Evolutionary conservation across 2,329 filamentous ascomycete genomes (phyloP).

Genomic region (Paraphaeosphaeria minitans): DNA sequence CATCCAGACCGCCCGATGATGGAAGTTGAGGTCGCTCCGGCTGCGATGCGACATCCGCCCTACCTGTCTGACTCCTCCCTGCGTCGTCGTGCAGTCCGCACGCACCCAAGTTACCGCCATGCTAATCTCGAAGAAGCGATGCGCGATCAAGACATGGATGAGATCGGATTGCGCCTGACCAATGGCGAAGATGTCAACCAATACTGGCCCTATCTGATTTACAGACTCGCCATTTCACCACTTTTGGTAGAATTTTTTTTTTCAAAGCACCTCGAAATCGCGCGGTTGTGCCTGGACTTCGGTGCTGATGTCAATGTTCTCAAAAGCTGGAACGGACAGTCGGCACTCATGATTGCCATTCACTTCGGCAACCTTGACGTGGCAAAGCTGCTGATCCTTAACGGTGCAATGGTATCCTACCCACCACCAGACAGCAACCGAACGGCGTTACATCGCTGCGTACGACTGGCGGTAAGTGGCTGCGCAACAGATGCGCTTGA

Average conservation of each 20-base stretch:
- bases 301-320: conserved; percentile 24
- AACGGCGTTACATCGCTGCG: conserved; percentile 24
- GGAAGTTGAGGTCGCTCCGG: not conserved
- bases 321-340: conserved; percentile 28
- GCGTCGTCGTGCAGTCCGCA: conserved; percentile 19
- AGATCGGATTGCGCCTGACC: conserved; percentile 21
- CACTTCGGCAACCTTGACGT: conserved; percentile 26
- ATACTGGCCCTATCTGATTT: conserved; percentile 26
- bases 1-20: not conserved
- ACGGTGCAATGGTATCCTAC: conserved; percentile 21
- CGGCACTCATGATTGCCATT: conserved; percentile 25
- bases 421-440: conserved; percentile 17
- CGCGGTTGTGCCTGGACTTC: conserved; percentile 22
- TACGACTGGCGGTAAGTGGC: conserved; percentile 20
- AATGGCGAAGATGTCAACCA: conserved; percentile 25
- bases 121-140: conserved; percentile 20
- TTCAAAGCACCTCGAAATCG: conserved; percentile 18
- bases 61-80: conserved; percentile 1
- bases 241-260: not conserved
- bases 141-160: conserved; percentile 17
- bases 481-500: conserved; percentile 16
- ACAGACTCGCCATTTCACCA: conserved; percentile 21
- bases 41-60: conserved; percentile 16
- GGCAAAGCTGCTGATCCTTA: conserved; percentile 23
- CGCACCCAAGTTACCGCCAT: conserved; percentile 22